A percentile compares a stretch with the other conserved stretches of the same genome.
phyloP scores from a whole-genome alignment of 345 rosid genomes.

The Kandelia obovata region DNA sequence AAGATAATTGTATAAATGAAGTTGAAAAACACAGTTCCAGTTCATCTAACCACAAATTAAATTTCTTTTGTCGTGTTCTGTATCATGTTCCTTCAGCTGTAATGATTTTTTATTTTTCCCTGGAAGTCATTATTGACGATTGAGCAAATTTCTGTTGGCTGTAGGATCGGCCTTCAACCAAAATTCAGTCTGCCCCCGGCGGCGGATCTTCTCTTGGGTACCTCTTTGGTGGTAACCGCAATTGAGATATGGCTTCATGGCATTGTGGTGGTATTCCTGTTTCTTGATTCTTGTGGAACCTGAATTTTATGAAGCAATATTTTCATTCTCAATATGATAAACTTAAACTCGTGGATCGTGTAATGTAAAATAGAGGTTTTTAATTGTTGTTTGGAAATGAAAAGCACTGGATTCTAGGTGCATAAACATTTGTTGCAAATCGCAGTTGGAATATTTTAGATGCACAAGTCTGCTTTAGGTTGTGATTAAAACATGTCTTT shows the following conservation, averaged over 20 bases:
- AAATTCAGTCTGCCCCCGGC: slow-evolving; percentile 26
- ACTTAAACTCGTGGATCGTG: slow-evolving; percentile 19
- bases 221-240: slow-evolving; percentile 15
- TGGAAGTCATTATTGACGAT: not conserved
- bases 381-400: slow-evolving; percentile 23
- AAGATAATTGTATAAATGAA: too few species aligned
- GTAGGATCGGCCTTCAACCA: slow-evolving; percentile 27
- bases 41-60: too few species aligned
- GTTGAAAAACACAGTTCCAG: too few species aligned
- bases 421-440: slow-evolving; percentile 7
- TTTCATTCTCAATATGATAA: slow-evolving; percentile 9
- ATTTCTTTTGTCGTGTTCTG: too few species aligned
- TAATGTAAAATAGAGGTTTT: slow-evolving; percentile 36
- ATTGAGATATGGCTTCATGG: not conserved
- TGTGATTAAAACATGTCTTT: not conserved
- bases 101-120: not conserved
- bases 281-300: slow-evolving; percentile 30
- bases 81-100: too few species aligned
- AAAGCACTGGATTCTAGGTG: slow-evolving; percentile 6
- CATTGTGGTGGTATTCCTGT: slow-evolving; percentile 15
- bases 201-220: slow-evolving; percentile 26
- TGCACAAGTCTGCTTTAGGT: not conserved
- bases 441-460: not conserved
- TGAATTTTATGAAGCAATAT: slow-evolving; percentile 18
- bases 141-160: not conserved